A percentile compares a stretch with the other conserved stretches of the same genome.
phyloP scores from a whole-genome alignment of 176 grass and related monocot species.

The Chrysopogon serrulatus region DNA sequence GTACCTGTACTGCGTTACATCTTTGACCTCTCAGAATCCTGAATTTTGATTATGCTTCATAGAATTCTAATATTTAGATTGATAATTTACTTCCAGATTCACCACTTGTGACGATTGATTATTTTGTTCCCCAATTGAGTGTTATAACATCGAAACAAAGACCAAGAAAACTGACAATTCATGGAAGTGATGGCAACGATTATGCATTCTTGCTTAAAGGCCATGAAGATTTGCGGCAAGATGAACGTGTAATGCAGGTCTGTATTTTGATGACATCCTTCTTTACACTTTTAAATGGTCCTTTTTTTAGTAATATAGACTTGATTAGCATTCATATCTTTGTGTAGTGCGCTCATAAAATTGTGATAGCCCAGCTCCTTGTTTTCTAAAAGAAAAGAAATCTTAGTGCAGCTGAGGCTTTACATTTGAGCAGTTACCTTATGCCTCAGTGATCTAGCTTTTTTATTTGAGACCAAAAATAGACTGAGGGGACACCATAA shows the following conservation, averaged over 20 bases:
- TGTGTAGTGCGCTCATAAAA: slow-evolving; percentile 1
- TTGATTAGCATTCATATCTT: neutral
- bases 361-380: neutral
- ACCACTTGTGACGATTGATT: slow-evolving; percentile 74
- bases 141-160: slow-evolving; percentile 98
- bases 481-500: neutral
- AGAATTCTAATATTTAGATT: slow-evolving; percentile 18
- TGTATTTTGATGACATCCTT: neutral
- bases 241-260: slow-evolving; percentile 99
- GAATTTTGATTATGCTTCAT: neutral
- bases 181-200: slow-evolving; percentile 90
- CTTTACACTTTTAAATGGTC: neutral
- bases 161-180: slow-evolving; percentile 91
- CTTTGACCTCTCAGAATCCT: neutral
- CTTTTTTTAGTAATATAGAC: neutral
- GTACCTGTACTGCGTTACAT: neutral
- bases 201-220: slow-evolving; percentile 98
- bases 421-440: slow-evolving; percentile 2
- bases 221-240: slow-evolving; percentile 97
- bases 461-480: slow-evolving; percentile 4
- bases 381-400: neutral
- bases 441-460: neutral
- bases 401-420: neutral
- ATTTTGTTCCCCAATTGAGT: slow-evolving; percentile 83
- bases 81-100: slow-evolving; percentile 57